phyloP scores from a whole-genome alignment of 2,329 filamentous ascomycete species.

The Alternaria triticina region DNA sequence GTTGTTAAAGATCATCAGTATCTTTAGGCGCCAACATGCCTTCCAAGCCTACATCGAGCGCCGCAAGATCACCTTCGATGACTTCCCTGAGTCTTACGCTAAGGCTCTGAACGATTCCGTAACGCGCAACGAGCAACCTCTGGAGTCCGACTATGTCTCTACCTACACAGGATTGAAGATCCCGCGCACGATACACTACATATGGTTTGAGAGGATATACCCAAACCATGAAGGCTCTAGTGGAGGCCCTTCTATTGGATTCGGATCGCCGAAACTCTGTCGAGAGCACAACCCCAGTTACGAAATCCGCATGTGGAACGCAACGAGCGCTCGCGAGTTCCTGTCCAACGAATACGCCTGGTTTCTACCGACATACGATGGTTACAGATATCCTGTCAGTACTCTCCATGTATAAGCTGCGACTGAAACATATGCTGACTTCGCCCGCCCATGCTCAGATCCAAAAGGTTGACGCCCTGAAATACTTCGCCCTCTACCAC shows the following conservation, averaged over 20 bases:
- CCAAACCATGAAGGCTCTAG: conserved; percentile 9
- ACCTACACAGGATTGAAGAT: conserved; percentile 12
- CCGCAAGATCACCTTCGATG: conserved; percentile 11
- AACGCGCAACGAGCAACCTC: conserved; percentile 1
- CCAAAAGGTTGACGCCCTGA: conserved; percentile 32
- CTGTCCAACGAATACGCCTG: conserved; percentile 22
- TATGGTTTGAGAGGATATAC: conserved; percentile 23
- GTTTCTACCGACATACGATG: conserved; percentile 29
- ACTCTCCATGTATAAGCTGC: neutral
- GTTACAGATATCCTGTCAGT: conserved; percentile 24
- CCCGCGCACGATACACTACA: conserved; percentile 22
- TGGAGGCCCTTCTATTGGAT: conserved; percentile 14
- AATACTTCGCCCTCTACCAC: conserved; percentile 34
- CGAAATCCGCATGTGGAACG: conserved; percentile 27
- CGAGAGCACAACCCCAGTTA: conserved; percentile 23
- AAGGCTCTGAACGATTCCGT: conserved; percentile 16
- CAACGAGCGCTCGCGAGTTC: conserved; percentile 19
- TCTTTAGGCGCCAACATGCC: conserved; percentile 8
- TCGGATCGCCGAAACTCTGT: conserved; percentile 21
- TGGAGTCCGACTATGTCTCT: conserved; percentile 15
- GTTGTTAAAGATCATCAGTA: conserved; percentile 8
- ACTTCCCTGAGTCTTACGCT: conserved; percentile 14
- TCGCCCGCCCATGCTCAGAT: neutral
- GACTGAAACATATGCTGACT: neutral
- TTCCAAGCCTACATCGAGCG: conserved; percentile 13